Evolutionary conservation across 2,329 filamentous ascomycete species (phyloP).

Genomic region (Lecanicillium sp.): DNA sequence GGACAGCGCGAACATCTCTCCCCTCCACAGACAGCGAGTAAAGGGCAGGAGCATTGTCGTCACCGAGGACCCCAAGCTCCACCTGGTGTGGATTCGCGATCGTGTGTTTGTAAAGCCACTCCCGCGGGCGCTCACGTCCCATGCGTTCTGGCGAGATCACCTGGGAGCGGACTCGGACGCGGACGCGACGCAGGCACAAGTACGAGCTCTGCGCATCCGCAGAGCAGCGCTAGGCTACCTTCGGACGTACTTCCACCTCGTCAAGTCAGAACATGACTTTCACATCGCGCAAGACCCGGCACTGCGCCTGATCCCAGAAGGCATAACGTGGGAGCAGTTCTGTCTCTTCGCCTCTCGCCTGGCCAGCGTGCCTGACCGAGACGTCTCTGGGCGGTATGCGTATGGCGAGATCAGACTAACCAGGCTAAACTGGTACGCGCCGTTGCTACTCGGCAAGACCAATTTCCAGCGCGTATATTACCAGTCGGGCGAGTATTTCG

Average conservation of each 20-base stretch:
- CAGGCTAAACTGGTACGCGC: slow-evolving; percentile 22
- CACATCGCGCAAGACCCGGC: slow-evolving; percentile 18
- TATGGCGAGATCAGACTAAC: slow-evolving; percentile 31
- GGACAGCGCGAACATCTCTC: slow-evolving; percentile 19
- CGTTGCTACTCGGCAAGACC: too few relatives aligned
- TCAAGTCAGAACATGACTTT: slow-evolving; percentile 27
- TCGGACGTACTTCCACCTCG: slow-evolving; percentile 25
- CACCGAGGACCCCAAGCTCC: slow-evolving; percentile 30
- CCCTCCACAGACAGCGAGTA: slow-evolving; percentile 30
- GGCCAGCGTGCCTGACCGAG: slow-evolving; percentile 14
- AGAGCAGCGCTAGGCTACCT: slow-evolving; percentile 25
- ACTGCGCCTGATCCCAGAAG: slow-evolving; percentile 19
- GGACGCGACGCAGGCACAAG: not conserved
- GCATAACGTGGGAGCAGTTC: slow-evolving; percentile 19
- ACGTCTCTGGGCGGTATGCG: slow-evolving; percentile 22
- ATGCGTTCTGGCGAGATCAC: slow-evolving; percentile 24
- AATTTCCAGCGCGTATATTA: too few relatives aligned
- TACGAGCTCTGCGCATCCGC: slow-evolving; percentile 2
- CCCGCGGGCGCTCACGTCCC: slow-evolving; percentile 25
- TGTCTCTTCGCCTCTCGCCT: slow-evolving; percentile 22
- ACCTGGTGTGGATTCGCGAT: slow-evolving; percentile 32
- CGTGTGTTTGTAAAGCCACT: slow-evolving; percentile 35
- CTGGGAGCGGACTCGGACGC: slow-evolving; percentile 7
- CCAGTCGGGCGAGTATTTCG: too few relatives aligned
- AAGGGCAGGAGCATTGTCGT: slow-evolving; percentile 29